Percentiles rank a stretch among this genome's conserved stretches.
These are phyloP conservation scores for Skeletonema menzelii DNA, from an alignment of 108 stramenopile genomes.

Conservation along the genomic window DNA sequence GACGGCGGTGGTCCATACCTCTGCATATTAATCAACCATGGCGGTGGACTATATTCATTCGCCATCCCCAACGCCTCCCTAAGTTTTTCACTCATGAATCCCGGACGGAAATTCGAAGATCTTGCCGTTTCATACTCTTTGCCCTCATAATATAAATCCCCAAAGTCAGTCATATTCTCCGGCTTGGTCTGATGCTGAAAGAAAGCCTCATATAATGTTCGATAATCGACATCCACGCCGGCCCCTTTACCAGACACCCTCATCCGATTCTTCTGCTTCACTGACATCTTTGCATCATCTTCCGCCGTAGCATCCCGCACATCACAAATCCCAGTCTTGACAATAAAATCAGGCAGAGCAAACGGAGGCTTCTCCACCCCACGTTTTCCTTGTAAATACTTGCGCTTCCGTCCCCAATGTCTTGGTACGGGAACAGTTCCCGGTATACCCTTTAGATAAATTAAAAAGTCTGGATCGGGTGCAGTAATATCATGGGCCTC, in stretches of 20 bases:
- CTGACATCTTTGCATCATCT: constrained; percentile 71
- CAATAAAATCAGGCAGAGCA: constrained; percentile 96
- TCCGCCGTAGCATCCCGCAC: constrained; percentile 87
- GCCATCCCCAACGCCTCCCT: constrained; percentile 90
- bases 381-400: constrained; percentile 96
- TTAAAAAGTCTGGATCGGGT: constrained; percentile 91
- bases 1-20: constrained; percentile 97
- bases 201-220: constrained; percentile 96
- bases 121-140: constrained; percentile 91
- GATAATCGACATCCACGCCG: constrained; percentile 96
- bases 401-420: constrained; percentile 98
- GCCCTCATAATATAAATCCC: constrained; percentile 98
- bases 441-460: constrained; percentile 84
- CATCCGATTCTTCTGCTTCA: constrained; percentile 90
- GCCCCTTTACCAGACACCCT: constrained; percentile 90
- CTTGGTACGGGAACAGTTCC: constrained; percentile 95
- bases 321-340: constrained; percentile 95
- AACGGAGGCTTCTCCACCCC: constrained; percentile 96
- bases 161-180: constrained; percentile 66
- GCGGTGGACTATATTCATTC: constrained; percentile 85
- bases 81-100: constrained; percentile 65
- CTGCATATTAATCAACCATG: constrained; percentile 99
- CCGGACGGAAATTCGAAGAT: constrained; percentile 61
- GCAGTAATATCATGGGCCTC: constrained; percentile 98
- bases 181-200: constrained; percentile 99